A percentile compares a stretch with the other conserved stretches of the same genome.
Evolutionary conservation across 257 asterid species (phyloP).

Genomic region (Solanum peruvianum): DNA sequence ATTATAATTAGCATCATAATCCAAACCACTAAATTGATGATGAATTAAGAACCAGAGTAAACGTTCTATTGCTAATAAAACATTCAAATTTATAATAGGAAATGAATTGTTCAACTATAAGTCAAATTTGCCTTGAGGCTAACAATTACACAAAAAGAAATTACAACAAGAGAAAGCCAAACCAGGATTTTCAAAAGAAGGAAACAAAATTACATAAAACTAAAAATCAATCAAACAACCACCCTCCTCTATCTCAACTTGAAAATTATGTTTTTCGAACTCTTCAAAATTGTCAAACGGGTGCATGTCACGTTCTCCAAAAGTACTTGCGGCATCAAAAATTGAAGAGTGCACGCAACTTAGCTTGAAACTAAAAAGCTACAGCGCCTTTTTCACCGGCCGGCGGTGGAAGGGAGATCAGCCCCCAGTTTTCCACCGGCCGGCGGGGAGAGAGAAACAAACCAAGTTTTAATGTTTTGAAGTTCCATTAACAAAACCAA

Average conservation of each 20-base stretch:
- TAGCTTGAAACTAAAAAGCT: not conserved
- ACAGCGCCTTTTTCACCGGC: not conserved
- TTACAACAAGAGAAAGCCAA: not conserved
- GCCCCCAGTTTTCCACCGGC: not conserved
- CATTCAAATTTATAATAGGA: not conserved
- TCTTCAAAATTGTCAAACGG: no score
- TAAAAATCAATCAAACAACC: not conserved
- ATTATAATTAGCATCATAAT: constrained; percentile 2
- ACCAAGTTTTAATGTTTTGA: not conserved
- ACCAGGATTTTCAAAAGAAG: not conserved
- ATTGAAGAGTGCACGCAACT: not conserved
- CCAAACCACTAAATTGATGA: not conserved
- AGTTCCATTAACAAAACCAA: not conserved
- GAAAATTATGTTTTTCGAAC: no score
- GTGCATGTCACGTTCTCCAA: not conserved
- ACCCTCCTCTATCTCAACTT: not conserved
- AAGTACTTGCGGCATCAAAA: no score
- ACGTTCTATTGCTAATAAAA: not conserved
- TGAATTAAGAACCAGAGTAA: not conserved
- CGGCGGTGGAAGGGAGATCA: not conserved
- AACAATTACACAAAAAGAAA: not conserved
- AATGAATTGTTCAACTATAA: not conserved
- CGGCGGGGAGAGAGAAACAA: not conserved
- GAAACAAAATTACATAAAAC: not conserved
- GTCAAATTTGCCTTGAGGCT: not conserved